phyloP scores from a whole-genome alignment of 768 basidiomycete genomes.

The Boletus sp. region DNA sequence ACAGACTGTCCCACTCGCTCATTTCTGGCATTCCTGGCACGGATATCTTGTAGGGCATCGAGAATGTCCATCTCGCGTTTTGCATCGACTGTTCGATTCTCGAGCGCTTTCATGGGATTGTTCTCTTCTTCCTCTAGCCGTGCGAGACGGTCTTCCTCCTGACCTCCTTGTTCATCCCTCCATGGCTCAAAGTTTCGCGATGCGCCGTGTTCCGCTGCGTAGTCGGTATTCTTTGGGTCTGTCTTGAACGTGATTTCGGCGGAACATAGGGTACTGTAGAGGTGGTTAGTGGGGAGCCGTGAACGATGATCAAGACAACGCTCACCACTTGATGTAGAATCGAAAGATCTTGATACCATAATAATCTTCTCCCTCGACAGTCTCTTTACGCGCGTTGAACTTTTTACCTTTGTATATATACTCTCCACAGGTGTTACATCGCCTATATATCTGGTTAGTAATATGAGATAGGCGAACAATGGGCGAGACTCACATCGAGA shows the following conservation, averaged over 20 bases:
- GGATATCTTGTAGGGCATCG: slow-evolving; percentile 91
- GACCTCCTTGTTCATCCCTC: slow-evolving; percentile 74
- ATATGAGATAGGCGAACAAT: not conserved
- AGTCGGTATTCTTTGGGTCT: slow-evolving; percentile 97
- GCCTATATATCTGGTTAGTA: slow-evolving; percentile 45
- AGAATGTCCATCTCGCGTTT: slow-evolving; percentile 98
- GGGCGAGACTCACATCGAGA: slow-evolving; percentile 73
- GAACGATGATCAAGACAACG: slow-evolving; percentile 16
- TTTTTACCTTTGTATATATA: slow-evolving; percentile 99
- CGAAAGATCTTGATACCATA: slow-evolving; percentile 97
- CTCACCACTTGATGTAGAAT: slow-evolving; percentile 88
- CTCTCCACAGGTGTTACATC: slow-evolving; percentile 94
- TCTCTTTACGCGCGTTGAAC: slow-evolving; percentile 98
- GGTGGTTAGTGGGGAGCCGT: slow-evolving; percentile 11
- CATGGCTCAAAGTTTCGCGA: slow-evolving; percentile 98
- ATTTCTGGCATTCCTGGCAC: slow-evolving; percentile 82
- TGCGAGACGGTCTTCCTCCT: slow-evolving; percentile 82
- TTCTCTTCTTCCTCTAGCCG: slow-evolving; percentile 90
- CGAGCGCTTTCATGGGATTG: slow-evolving; percentile 95
- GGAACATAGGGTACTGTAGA: slow-evolving; percentile 81
- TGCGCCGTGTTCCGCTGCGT: slow-evolving; percentile 91
- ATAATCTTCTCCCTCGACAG: slow-evolving; percentile 95
- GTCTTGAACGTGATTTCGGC: slow-evolving; percentile 99
- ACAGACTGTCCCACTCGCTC: slow-evolving; percentile 78
- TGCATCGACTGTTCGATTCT: slow-evolving; percentile 88